phyloP scores from a whole-genome alignment of 768 basidiomycete species.

The Saitozyma podzolica region DNA sequence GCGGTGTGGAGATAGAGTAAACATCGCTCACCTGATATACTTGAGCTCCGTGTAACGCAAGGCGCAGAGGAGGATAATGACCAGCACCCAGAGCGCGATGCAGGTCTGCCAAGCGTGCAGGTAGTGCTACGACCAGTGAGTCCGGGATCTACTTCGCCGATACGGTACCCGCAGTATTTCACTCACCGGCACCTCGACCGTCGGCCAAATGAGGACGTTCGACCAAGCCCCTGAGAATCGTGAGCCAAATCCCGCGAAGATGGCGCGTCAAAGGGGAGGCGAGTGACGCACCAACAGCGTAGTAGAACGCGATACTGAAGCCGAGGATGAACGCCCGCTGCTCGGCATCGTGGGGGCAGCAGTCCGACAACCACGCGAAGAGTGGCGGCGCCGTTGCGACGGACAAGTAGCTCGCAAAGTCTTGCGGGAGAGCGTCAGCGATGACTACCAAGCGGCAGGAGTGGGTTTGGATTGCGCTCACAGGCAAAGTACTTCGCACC shows the following conservation, averaged over 20 bases:
- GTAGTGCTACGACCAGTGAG: conserved; percentile 21
- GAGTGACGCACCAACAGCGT: conserved; percentile 29
- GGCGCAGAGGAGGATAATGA: conserved; percentile 28
- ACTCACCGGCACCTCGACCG: conserved; percentile 31
- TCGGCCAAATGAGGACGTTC: conserved; percentile 44
- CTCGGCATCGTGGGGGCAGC: conserved; percentile 46
- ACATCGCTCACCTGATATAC: conserved; percentile 3
- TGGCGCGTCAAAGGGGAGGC: no score
- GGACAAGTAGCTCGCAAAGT: conserved; percentile 37
- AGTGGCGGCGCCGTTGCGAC: conserved; percentile 41
- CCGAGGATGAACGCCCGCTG: conserved; percentile 45
- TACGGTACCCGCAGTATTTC: not conserved
- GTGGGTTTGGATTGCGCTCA: conserved; percentile 9
- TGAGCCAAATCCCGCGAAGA: not conserved
- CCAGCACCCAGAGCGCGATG: conserved; percentile 38
- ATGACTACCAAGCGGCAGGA: no score
- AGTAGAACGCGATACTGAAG: conserved; percentile 41
- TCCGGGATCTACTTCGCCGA: no score
- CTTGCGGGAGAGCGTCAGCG: conserved; percentile 10
- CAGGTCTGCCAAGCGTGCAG: conserved; percentile 37
- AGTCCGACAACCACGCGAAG: conserved; percentile 47
- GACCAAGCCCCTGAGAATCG: conserved; percentile 32
- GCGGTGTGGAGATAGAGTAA: no score
- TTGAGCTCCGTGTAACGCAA: conserved; percentile 39
- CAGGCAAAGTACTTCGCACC: conserved; percentile 45